phyloP scores from a whole-genome alignment of 768 basidiomycete species.

The Mycena belliarum region DNA sequence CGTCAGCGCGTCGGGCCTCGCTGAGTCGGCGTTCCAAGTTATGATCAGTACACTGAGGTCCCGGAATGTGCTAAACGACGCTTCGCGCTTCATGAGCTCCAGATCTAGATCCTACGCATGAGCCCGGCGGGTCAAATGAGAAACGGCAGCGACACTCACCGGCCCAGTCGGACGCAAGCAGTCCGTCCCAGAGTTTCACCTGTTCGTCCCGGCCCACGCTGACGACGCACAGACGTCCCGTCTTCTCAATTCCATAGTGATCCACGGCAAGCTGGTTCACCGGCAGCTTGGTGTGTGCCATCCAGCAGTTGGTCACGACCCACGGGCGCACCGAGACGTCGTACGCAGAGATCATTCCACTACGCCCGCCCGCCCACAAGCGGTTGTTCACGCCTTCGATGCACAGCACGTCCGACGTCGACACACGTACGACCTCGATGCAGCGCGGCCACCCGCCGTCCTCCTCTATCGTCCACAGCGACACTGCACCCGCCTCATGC shows the following conservation, averaged over 20 bases:
- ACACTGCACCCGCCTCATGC: slow-evolving; percentile 89
- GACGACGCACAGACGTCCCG: slow-evolving; percentile 66
- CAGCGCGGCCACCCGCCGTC: slow-evolving; percentile 62
- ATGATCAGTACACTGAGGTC: slow-evolving; percentile 76
- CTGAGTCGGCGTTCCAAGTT: slow-evolving; percentile 93
- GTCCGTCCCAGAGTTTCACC: slow-evolving; percentile 86
- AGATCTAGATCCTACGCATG: slow-evolving; percentile 49
- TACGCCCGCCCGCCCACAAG: slow-evolving; percentile 87
- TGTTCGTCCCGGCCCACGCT: slow-evolving; percentile 76
- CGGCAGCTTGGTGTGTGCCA: slow-evolving; percentile 70
- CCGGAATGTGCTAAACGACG: slow-evolving; percentile 77
- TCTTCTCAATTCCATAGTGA: slow-evolving; percentile 69
- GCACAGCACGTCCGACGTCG: slow-evolving; percentile 77
- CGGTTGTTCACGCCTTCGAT: slow-evolving; percentile 82
- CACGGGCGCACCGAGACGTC: slow-evolving; percentile 77
- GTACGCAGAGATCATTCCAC: slow-evolving; percentile 80
- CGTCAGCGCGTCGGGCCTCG: slow-evolving; percentile 72
- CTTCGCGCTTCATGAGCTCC: slow-evolving; percentile 74
- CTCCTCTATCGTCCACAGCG: slow-evolving; percentile 69
- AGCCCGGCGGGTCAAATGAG: background rate
- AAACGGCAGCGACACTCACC: slow-evolving; percentile 50
- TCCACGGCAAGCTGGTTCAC: slow-evolving; percentile 70
- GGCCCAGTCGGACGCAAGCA: slow-evolving; percentile 82
- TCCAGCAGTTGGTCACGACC: slow-evolving; percentile 87
- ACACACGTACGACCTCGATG: slow-evolving; percentile 76